Percentiles rank a stretch among this genome's conserved stretches.
Evolutionary conservation across 2,329 filamentous ascomycete species (phyloP).

Genomic region (Monilinia laxa): DNA sequence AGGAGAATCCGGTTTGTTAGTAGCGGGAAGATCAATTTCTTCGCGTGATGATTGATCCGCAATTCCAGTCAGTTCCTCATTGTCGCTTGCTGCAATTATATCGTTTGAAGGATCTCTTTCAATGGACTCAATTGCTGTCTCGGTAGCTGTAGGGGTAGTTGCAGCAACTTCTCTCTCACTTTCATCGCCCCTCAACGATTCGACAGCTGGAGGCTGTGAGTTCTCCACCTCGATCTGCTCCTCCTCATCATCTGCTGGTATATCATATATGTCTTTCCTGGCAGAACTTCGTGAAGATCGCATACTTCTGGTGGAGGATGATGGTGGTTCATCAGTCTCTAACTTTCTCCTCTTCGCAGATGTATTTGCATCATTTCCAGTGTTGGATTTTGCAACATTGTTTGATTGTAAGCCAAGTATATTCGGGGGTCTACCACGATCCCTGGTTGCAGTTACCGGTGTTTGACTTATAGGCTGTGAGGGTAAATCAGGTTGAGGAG

Average conservation of each 20-base stretch:
- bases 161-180: neutral
- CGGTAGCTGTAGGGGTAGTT: neutral
- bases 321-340: conserved; percentile 30
- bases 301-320: conserved; percentile 33
- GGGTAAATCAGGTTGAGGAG: conserved; percentile 28
- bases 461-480: conserved; percentile 26
- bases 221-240: neutral
- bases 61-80: neutral
- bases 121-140: conserved; percentile 9
- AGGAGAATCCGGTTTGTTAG: neutral
- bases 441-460: conserved; percentile 28
- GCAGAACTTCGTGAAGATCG: conserved; percentile 33
- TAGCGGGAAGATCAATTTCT: neutral
- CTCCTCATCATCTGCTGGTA: conserved; percentile 29
- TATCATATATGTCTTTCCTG: conserved; percentile 32
- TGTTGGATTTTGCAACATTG: conserved; percentile 23
- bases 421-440: conserved; percentile 11
- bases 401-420: conserved; percentile 12
- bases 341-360: conserved; percentile 40
- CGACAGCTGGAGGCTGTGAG: neutral
- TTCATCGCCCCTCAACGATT: neutral
- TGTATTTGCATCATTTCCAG: conserved; percentile 39
- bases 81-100: neutral
- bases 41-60: neutral
- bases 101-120: neutral